Evolutionary conservation across 2,329 filamentous ascomycete genomes (phyloP), one percentile per base, ranked within the genome.

Genomic region (Cladosporium sp.): DNA sequence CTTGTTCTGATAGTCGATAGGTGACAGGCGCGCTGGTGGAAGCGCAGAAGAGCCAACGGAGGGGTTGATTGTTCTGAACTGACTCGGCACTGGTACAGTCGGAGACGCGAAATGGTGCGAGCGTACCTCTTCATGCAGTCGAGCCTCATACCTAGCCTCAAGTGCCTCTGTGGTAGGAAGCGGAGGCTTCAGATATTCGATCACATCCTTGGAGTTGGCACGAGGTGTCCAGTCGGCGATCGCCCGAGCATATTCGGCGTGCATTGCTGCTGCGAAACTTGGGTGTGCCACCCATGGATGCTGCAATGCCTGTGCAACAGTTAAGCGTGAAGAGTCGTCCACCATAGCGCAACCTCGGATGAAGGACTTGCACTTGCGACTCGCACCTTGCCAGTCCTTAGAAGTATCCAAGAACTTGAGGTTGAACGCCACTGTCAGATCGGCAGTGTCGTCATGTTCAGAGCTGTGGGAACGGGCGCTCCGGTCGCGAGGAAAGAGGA

Each of bases 251-350:
- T 88, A 88, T 3, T 85, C 73, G 1, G 77, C 78, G 32, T 84
- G 77, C 63, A 86, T 81, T 21, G 82, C 79, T 16, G 72, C 72
- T 23, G 75, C 78, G 71, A 86, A 81, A 10, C 74, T 70, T n/a
- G 76, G 73, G 69, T 85, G 83, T 1, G 80, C 80, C 69, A 89
- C 86, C 87, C 86, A 89, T 11, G 70, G 64, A 73, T 88, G 85
- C 11, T 72, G 63, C 34, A 88, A 71, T 3, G 85, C 85, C 72
- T 86, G 72, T n/a, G 79, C 78, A 2, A 80, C 85, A 11, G 82
- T 83, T 76, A 87, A 78, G 30, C 86, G 80, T 46, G 76, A 66
- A 3, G 75, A 69, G 68, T 85, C 85, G 25, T 86, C 77, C 1
- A 84, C 75, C 0, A 82, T 74, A 0, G 88, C 77, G 14, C 88